Base-by-base conservation (phyloP, 2,329 filamentous ascomycete genomes). In the Fonsecaea monophora region DNA sequence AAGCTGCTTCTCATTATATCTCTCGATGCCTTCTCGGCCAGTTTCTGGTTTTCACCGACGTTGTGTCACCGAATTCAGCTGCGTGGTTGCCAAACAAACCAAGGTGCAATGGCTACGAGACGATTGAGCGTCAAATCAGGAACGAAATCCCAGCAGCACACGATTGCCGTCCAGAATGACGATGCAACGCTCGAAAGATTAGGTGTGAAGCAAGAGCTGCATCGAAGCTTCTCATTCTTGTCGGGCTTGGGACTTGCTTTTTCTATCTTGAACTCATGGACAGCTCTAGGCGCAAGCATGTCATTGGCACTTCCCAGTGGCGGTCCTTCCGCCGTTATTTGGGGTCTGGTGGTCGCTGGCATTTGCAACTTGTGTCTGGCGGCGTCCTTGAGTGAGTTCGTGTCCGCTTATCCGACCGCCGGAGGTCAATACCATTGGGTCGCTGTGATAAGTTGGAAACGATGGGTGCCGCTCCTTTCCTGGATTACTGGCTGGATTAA, bases 381-480 rank as follows among this genome's bases (percentile, higher is more conserved):
- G 6, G 84, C 87, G 8, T 90, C 87, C 3, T 81, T 92, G 34
- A 89, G 89, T 56, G 90, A 92, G 75, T 92, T 91, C 73, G 79
- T 91, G 10, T 89, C 87, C 21, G 60, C 60, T 13, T 62, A 55
- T 15, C 60, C 60, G 9, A 62, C 80, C 1, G 85, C 85, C 2
- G 85, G 85, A 70, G 64, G 86, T 15, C 85, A 89, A 76, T 92
- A 92, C 70, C 88, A 92, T 74, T 92, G 89, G 90, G 90, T 89
- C 2, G 88, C 89, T 63, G 82, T 77, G 75, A 72, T 92, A 68
- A 83, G 85, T 37, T 89, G 87, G 82, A 82, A 83, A 66, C 79
- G 78, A 63, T 89, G 84, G 82, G 85, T 86, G 18, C 86, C 87
- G 0, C 80, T 87, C 35, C 83, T 73, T 8, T 89, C 87, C 55